Evolutionary conservation across 108 stramenopile genomes (phyloP), one percentile per base, ranked within the genome.

Genomic region (Poteriospumella lacustris): DNA sequence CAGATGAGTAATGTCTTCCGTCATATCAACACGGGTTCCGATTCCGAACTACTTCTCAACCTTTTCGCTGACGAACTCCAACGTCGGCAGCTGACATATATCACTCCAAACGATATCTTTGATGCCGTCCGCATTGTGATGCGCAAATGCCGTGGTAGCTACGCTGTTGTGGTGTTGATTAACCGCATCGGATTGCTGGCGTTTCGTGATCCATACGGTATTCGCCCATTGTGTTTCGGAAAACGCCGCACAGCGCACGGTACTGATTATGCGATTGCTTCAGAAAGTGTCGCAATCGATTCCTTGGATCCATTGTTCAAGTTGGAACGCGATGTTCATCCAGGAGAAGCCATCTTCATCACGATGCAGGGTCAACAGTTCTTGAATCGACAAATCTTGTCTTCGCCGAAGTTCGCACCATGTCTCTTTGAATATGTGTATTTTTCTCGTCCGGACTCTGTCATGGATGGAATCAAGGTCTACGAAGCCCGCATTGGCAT

Each of bases 341-440:
- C 98, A 1, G 95, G 96, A 24, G 98, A 99, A 87, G 93, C 93
- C 52, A 87, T 97, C 69, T 91, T 94, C 77, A 83, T 94, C 56
- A 91, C 86, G 75, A 86, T 56, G 86, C 89, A 87, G 33, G 83
- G 77, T 42, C 80, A 81, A 68, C 83, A 80, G 52, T 39, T 72
- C 12, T 64, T 42, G 43, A 68, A 36, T 34, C 75, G 86, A 36
- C 9, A 19, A 34, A 9, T 24, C 24, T 3, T 33, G 31, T 34
- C 33, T 64, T 5, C 15, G 5, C 28, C 28, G 28, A 41, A 72
- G 56, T 87, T 86, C 56, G 59, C 88, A 44, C 97, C 96, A 38
- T 99, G 98, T 86, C 93, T 99, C 58, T 99, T 99, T 83, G 98
- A 99, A 89, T 97, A 97, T 82, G 98, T 99, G 15, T 99, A 99